A percentile compares a stretch with the other conserved stretches of the same genome.
Conservation (phyloP, 2,329 filamentous ascomycete genomes). For the Fusarium torreyae region DNA sequence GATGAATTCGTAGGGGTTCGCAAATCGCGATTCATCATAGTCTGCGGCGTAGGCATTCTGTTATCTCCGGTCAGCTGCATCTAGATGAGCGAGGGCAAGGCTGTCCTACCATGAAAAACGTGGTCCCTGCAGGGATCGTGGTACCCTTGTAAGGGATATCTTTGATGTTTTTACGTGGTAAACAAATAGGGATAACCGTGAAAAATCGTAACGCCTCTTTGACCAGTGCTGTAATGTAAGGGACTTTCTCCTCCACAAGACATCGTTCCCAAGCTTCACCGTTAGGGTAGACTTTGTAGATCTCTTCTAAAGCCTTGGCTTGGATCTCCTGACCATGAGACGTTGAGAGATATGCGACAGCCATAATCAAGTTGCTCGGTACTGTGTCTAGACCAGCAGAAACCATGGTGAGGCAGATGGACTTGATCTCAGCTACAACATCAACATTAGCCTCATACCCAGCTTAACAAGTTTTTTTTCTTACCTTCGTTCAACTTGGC, state of each 20-base stretch:
- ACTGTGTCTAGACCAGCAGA: slow-evolving; percentile 87
- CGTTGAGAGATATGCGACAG: slow-evolving; percentile 81
- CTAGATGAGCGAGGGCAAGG: neutral
- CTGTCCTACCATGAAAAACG: slow-evolving; percentile 78
- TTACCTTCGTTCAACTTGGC: slow-evolving; percentile 58
- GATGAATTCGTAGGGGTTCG: slow-evolving; percentile 73
- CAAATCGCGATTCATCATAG: slow-evolving; percentile 79
- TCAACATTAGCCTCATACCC: neutral
- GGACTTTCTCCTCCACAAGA: slow-evolving; percentile 80
- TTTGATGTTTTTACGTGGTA: slow-evolving; percentile 80
- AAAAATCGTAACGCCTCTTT: slow-evolving; percentile 86
- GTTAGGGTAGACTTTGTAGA: slow-evolving; percentile 78
- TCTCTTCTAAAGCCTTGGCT: slow-evolving; percentile 77
- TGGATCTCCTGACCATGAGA: slow-evolving; percentile 79
- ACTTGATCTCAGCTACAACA: slow-evolving; percentile 79
- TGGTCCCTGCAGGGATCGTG: slow-evolving; percentile 80
- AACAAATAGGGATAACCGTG: slow-evolving; percentile 84
- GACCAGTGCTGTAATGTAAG: slow-evolving; percentile 82
- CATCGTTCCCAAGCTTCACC: slow-evolving; percentile 84
- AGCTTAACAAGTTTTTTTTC: neutral
- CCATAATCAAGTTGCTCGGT: slow-evolving; percentile 84
- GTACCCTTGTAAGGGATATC: slow-evolving; percentile 79
- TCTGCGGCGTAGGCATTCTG: slow-evolving; percentile 82
- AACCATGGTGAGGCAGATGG: slow-evolving; percentile 86
- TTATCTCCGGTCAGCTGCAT: neutral